A percentile compares a stretch with the other conserved stretches of the same genome.
phyloP scores from a whole-genome alignment of 2,329 filamentous ascomycete genomes.

The Penicillium sp. region DNA sequence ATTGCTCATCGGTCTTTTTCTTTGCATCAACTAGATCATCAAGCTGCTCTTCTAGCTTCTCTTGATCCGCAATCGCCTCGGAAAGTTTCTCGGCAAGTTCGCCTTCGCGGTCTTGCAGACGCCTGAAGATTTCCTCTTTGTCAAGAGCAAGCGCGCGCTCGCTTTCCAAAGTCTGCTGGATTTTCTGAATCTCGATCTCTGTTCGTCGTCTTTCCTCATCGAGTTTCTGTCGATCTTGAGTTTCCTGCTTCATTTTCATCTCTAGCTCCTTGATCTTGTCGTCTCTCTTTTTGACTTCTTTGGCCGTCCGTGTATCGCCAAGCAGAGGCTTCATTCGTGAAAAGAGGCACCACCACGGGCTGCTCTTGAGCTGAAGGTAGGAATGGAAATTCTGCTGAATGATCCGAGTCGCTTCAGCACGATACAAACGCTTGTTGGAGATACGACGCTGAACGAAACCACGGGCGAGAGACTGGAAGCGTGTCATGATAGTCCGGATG shows the following conservation, averaged over 20 bases:
- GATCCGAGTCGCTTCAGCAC: constrained; percentile 90
- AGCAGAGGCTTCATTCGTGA: constrained; percentile 93
- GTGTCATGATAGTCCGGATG: constrained; percentile 90
- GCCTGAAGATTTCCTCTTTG: constrained; percentile 98
- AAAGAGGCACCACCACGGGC: constrained; percentile 97
- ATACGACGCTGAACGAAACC: constrained; percentile 87
- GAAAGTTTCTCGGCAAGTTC: constrained; percentile 92
- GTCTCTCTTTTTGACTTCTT: constrained; percentile 92
- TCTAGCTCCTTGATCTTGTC: constrained; percentile 89
- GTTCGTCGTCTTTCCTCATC: constrained; percentile 90
- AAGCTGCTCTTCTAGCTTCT: constrained; percentile 88
- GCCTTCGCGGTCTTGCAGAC: constrained; percentile 86
- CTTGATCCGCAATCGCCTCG: constrained; percentile 90
- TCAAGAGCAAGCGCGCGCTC: constrained; percentile 94
- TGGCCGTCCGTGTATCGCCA: constrained; percentile 86
- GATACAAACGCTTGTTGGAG: constrained; percentile 90
- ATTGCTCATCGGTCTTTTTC: constrained; percentile 82
- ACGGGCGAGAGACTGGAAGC: constrained; percentile 88
- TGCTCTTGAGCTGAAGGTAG: constrained; percentile 85
- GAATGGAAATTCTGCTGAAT: constrained; percentile 93
- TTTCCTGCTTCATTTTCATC: constrained; percentile 77
- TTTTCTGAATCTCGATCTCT: constrained; percentile 81
- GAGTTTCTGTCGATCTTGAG: constrained; percentile 72
- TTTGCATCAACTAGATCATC: constrained; percentile 87
- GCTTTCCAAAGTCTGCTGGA: constrained; percentile 93